Conservation (phyloP, 2,329 filamentous ascomycete species). For the Mariannaea sp. region DNA sequence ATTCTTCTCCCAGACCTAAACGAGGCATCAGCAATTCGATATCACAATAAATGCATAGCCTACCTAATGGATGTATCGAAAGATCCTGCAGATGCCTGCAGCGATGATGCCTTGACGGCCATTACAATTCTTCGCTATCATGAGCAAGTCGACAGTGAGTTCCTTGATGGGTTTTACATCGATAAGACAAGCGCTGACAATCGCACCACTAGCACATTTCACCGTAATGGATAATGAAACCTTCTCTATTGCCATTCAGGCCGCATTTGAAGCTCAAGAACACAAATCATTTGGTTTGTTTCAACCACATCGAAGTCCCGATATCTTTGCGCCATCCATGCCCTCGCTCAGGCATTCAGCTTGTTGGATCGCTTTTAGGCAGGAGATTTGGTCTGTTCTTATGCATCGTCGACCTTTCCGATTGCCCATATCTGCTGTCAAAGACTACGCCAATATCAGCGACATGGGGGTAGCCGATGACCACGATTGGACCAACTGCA, state of each 20-base stretch:
- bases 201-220: constrained; percentile 12
- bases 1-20: constrained; percentile 15
- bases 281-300: constrained; percentile 10
- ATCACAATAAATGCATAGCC: constrained; percentile 27
- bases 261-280: constrained; percentile 20
- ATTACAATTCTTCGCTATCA: constrained; percentile 25
- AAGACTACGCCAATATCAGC: constrained; percentile 17
- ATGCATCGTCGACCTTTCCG: constrained; percentile 21
- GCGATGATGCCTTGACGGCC: constrained; percentile 25
- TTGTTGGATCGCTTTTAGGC: constrained; percentile 19
- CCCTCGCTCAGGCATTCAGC: constrained; percentile 21
- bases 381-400: constrained; percentile 25
- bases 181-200: background rate
- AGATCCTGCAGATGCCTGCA: constrained; percentile 18
- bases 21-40: constrained; percentile 20
- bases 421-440: constrained; percentile 15
- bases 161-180: background rate
- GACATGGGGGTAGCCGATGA: constrained; percentile 12
- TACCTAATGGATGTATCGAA: constrained; percentile 24
- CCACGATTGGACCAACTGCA: constrained; percentile 24
- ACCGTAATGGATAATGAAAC: constrained; percentile 22
- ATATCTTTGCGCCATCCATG: constrained; percentile 18
- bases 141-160: constrained; percentile 24
- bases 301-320: constrained; percentile 15
- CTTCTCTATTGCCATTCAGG: constrained; percentile 20